Conservation (phyloP, 2,329 filamentous ascomycete genomes). For the Microcera coccophila region DNA sequence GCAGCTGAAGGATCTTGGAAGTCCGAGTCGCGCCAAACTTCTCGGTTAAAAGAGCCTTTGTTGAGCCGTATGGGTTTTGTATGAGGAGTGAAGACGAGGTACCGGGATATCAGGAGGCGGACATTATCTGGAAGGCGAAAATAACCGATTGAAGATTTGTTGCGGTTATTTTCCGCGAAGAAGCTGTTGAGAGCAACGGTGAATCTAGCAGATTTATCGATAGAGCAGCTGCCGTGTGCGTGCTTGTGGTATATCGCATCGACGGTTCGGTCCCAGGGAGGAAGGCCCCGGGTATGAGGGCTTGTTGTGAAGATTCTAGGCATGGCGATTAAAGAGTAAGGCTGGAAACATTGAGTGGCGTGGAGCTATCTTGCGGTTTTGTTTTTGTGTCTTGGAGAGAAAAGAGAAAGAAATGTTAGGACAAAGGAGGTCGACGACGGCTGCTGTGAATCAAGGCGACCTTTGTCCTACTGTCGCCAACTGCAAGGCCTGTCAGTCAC, state of each 20-base stretch:
- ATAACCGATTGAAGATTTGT: slow-evolving; percentile 11
- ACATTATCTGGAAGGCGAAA: slow-evolving; percentile 25
- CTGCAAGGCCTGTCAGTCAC: too few relatives aligned
- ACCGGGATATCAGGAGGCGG: slow-evolving; percentile 26
- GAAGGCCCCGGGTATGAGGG: slow-evolving; percentile 10
- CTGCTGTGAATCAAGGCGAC: too few relatives aligned
- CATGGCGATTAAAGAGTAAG: too few relatives aligned
- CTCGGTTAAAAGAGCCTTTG: slow-evolving; percentile 21
- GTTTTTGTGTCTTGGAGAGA: too few relatives aligned
- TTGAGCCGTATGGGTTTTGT: slow-evolving; percentile 30
- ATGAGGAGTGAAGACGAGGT: slow-evolving; percentile 19
- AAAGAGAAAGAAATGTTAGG: too few relatives aligned
- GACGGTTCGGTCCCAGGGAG: slow-evolving; percentile 36
- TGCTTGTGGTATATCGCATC: slow-evolving; percentile 34
- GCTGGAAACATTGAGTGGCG: too few relatives aligned
- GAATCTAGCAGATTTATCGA: slow-evolving; percentile 11
- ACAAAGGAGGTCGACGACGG: too few relatives aligned
- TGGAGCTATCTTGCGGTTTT: too few relatives aligned
- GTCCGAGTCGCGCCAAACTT: slow-evolving; percentile 34
- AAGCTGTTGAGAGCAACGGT: slow-evolving; percentile 20
- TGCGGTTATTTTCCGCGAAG: slow-evolving; percentile 14
- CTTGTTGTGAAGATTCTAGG: background rate
- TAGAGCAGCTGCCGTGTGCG: slow-evolving; percentile 3
- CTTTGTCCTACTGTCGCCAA: too few relatives aligned
- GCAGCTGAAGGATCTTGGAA: slow-evolving; percentile 30